Base-by-base conservation (phyloP, 2,329 filamentous ascomycete genomes). In the Plectosphaerella cucumerina region DNA sequence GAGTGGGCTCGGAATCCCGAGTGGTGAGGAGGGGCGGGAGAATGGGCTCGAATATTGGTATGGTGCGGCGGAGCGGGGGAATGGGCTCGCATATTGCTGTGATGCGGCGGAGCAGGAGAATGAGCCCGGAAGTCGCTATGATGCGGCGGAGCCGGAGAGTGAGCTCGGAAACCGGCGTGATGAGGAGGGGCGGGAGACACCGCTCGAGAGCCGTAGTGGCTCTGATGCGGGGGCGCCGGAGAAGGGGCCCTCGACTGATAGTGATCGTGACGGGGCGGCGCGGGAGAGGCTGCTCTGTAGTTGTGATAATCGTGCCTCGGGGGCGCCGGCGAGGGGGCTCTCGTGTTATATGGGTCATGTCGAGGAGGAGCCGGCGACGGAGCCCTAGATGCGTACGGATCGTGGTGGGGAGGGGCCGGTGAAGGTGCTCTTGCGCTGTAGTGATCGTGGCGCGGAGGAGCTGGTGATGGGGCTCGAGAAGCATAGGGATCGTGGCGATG, bases 151-250 rank as follows among this genome's bases (percentile, higher is more conserved):
- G 50, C 55, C 5, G 60, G 60, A 8, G 59, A 61, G 12, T 17
- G n/a, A 3, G 39, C 39, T 42, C 39, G 6, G 17, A 20, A 42
- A 4, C n/a, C 18, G 5, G n/a, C 6, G 6, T 42, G 39, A 8
- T 62, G 64, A 5, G 64, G 65, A 5, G 68, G 70, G 2, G 62
- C 63, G 4, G 71, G 73, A 6, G 72, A 75, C 35, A 65, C 60
- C 6, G 64, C 65, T 54, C 74, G 64, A 10, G 66, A 63, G 34
- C 59, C 55, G 43, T 70, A 68, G 51, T 55, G 60, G 41, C 66
- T 59, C 49, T 59, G 53, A 50, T 65, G 61, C 3, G 56, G 56
- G 11, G 64, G 66, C 39, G 57, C 55, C 43, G 61, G 61, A 10
- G 62, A 66, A 22, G 59, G 58, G n/a, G 55, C 61, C 41, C 60